These are phyloP conservation scores for Calendula officinalis DNA, from an alignment of 129 eudicot species.

Conservation along the genomic window DNA sequence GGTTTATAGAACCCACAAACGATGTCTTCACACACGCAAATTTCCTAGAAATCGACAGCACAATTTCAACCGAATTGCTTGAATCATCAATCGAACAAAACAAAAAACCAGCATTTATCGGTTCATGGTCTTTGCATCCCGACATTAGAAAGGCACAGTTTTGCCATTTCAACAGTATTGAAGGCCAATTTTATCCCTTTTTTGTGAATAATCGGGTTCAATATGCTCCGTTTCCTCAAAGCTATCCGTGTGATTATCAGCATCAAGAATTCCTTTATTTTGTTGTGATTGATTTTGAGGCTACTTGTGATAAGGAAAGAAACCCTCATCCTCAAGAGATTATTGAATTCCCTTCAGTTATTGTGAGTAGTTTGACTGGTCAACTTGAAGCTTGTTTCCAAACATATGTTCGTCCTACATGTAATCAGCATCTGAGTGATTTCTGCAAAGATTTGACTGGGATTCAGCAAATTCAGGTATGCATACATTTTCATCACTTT, in stretches of 20 bases:
- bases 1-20: conserved; percentile 34
- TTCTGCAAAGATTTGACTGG: conserved; percentile 97
- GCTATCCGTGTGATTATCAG: conserved; percentile 32
- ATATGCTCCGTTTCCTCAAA: conserved; percentile 53
- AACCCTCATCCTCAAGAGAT: conserved; percentile 94
- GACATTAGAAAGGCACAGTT: conserved; percentile 35
- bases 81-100: conserved; percentile 43
- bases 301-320: conserved; percentile 88
- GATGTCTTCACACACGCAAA: conserved; percentile 11
- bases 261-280: conserved; percentile 89
- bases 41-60: too few species aligned
- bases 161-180: conserved; percentile 32
- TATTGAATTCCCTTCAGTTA: conserved; percentile 94
- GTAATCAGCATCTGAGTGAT: conserved; percentile 73
- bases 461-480: conserved; percentile 93
- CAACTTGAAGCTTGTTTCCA: conserved; percentile 91
- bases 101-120: conserved; percentile 22
- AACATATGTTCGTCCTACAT: conserved; percentile 89
- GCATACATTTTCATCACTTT: neutral
- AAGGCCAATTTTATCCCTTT: conserved; percentile 53
- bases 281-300: conserved; percentile 97
- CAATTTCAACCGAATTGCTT: conserved; percentile 17
- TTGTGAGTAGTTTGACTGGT: conserved; percentile 84
- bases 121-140: conserved; percentile 48
- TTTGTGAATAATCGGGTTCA: conserved; percentile 51